phyloP scores from a whole-genome alignment of 2,329 filamentous ascomycete species.

The Cercospora citrullina region DNA sequence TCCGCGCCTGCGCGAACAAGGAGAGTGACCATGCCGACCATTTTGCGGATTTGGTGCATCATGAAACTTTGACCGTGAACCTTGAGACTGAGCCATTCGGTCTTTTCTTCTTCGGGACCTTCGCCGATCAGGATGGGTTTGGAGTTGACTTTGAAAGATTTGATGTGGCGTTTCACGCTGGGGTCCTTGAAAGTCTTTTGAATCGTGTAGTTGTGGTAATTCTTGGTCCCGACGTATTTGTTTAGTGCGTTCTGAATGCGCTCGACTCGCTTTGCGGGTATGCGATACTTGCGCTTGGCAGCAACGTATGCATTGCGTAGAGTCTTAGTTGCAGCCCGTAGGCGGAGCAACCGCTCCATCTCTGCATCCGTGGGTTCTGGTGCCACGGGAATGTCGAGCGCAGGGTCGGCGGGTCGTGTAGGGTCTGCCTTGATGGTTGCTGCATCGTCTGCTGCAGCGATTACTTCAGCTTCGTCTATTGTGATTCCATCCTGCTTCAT shows the following conservation, averaged over 20 bases:
- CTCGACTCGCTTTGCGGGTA: constrained; percentile 68
- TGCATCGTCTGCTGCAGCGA: constrained; percentile 10
- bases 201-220: constrained; percentile 98
- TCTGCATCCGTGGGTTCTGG: constrained; percentile 15
- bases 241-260: constrained; percentile 74
- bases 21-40: constrained; percentile 90
- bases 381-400: neutral
- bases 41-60: constrained; percentile 99
- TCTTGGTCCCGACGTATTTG: constrained; percentile 78
- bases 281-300: constrained; percentile 82
- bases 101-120: constrained; percentile 55
- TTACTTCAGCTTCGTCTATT: constrained; percentile 10
- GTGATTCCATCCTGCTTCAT: constrained; percentile 14
- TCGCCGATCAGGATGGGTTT: constrained; percentile 54
- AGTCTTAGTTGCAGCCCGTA: constrained; percentile 48
- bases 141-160: constrained; percentile 78
- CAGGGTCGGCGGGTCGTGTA: constrained; percentile 9
- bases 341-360: constrained; percentile 34
- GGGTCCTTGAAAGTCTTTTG: constrained; percentile 80
- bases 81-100: constrained; percentile 92
- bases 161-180: constrained; percentile 86
- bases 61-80: constrained; percentile 99
- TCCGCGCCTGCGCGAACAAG: constrained; percentile 78
- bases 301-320: constrained; percentile 79
- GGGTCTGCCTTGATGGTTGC: constrained; percentile 9